Percentiles rank a stretch among this genome's conserved stretches.
Conservation (phyloP, 208 protist genomes). For the Crithidia expoeki region DNA sequence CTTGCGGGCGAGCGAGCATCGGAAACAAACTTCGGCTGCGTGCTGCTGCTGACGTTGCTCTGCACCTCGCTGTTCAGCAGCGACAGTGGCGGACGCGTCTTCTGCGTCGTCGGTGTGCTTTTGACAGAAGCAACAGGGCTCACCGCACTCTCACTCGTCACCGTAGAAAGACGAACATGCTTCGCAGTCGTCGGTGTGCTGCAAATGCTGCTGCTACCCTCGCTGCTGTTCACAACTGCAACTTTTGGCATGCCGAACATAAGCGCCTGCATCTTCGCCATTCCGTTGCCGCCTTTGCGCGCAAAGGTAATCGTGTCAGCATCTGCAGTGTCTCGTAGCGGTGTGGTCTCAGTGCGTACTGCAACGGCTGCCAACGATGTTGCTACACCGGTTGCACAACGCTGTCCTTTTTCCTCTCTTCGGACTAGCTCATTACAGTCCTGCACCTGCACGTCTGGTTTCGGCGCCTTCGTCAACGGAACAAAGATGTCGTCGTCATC, state of each 20-base stretch:
- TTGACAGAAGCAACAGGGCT: not conserved
- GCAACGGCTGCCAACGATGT: not conserved
- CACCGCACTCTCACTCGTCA: not conserved
- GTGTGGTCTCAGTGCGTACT: not conserved
- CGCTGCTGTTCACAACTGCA: conserved; percentile 18
- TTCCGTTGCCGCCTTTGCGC: conserved; percentile 58
- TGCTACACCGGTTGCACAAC: not conserved
- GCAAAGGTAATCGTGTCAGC: conserved; percentile 1
- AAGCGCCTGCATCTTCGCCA: conserved; percentile 74
- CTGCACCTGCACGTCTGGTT: conserved; percentile 4
- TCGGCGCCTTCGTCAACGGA: conserved; percentile 1
- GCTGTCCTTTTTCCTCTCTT: not conserved
- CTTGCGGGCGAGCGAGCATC: conserved; percentile 3
- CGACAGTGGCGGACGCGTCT: not conserved
- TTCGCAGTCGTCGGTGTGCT: no score
- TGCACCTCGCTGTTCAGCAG: conserved; percentile 2
- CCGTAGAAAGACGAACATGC: not conserved
- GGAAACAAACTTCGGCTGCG: conserved; percentile 35
- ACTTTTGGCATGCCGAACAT: conserved; percentile 45
- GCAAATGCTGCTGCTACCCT: not conserved
- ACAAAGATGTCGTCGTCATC: conserved; percentile 59
- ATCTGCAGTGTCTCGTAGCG: not conserved
- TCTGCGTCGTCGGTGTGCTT: conserved; percentile 7
- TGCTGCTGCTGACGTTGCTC: conserved; percentile 9
- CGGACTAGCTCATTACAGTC: not conserved